A percentile compares a stretch with the other conserved stretches of the same genome.
Conservation (phyloP, 177 flowering plant species). For the Vitis hybrid region DNA sequence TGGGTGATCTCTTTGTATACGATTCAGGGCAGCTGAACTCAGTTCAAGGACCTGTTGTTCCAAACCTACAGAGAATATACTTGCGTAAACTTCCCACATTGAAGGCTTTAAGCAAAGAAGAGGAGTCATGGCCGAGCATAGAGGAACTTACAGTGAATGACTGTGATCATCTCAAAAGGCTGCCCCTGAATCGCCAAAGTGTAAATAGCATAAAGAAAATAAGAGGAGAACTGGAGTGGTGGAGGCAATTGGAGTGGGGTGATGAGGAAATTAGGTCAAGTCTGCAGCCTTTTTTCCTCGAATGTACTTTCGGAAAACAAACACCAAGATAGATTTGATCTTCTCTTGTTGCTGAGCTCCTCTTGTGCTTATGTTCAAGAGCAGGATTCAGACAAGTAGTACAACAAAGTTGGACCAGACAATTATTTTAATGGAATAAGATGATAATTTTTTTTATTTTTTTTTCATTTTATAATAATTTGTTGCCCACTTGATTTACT, state of each 20-base stretch:
- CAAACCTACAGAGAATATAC: constrained; percentile 5
- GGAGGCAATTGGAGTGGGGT: constrained; percentile 4
- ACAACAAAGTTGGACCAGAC: too few species aligned
- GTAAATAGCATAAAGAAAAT: neutral
- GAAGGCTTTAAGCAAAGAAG: neutral
- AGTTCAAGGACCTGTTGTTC: neutral
- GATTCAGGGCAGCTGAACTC: neutral
- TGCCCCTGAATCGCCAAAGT: constrained; percentile 5
- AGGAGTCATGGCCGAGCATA: neutral
- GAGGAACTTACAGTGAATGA: constrained; percentile 13
- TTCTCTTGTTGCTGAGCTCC: too few species aligned
- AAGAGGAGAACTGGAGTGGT: constrained; percentile 10
- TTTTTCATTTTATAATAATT: too few species aligned
- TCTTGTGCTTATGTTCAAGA: too few species aligned
- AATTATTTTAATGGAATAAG: too few species aligned
- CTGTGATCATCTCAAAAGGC: constrained; percentile 6
- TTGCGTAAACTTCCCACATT: constrained; percentile 3
- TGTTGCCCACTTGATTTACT: too few species aligned
- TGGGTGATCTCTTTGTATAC: neutral
- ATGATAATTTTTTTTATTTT: too few species aligned
- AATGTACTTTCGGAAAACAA: too few species aligned
- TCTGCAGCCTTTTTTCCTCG: constrained; percentile 5
- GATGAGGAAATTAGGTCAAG: neutral
- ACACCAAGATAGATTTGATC: too few species aligned
- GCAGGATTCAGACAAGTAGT: too few species aligned